Conservation (phyloP, 2,329 filamentous ascomycete species). For the Fusarium marasasianum region DNA sequence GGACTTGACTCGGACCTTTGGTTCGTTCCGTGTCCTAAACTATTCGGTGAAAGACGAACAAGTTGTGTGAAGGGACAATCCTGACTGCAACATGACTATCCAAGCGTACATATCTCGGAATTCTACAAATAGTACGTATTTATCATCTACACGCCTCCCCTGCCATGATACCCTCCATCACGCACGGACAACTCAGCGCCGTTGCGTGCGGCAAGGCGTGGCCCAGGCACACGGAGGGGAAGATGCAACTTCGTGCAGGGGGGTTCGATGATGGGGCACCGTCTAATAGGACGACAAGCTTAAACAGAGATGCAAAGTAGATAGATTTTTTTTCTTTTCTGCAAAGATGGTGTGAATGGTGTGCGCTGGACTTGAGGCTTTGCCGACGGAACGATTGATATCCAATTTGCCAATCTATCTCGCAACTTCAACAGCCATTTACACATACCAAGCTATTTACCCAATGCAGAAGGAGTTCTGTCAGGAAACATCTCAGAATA, state of each 20-base stretch:
- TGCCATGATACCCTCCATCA: conserved; percentile 42
- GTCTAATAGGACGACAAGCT: conserved; percentile 49
- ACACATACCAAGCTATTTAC: conserved; percentile 17
- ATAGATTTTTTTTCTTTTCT: conserved; percentile 15
- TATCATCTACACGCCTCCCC: conserved; percentile 28
- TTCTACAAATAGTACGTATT: conserved; percentile 8
- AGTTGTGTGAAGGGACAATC: conserved; percentile 9
- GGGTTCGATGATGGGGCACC: conserved; percentile 55
- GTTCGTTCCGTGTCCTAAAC: background rate
- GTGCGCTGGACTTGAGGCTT: conserved; percentile 21
- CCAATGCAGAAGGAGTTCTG: conserved; percentile 21
- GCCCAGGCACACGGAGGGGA: conserved; percentile 38
- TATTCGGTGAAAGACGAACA: conserved; percentile 9
- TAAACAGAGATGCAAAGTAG: conserved; percentile 27
- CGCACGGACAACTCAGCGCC: conserved; percentile 47
- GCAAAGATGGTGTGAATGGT: conserved; percentile 30
- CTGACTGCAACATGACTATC: conserved; percentile 20
- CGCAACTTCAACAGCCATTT: background rate
- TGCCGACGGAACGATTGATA: conserved; percentile 2
- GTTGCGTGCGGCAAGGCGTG: conserved; percentile 36
- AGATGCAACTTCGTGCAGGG: conserved; percentile 31
- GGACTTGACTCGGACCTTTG: background rate
- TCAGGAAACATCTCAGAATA: conserved; percentile 3
- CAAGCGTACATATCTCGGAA: conserved; percentile 29
- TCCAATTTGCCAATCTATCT: conserved; percentile 24